Conservation (phyloP, 2,329 filamentous ascomycete genomes). For the Fulvia fulva region DNA sequence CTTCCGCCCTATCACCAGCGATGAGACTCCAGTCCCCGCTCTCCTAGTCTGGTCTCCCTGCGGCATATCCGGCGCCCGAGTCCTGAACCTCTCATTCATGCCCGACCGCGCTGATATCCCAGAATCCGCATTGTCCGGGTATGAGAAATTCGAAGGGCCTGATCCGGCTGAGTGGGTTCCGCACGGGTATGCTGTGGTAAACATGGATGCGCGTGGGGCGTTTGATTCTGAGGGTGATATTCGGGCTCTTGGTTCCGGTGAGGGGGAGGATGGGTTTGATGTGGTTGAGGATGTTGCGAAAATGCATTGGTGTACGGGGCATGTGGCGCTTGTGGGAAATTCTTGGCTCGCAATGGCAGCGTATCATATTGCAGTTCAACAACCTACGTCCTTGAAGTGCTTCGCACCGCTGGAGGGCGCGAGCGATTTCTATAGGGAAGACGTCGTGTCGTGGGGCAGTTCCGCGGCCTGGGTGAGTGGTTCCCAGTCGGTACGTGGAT, state of each 20-base stretch:
- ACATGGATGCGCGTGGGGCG: conserved; percentile 30
- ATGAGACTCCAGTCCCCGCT: neutral
- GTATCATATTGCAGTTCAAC: conserved; percentile 38
- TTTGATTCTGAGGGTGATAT: conserved; percentile 36
- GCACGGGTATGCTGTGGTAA: conserved; percentile 34
- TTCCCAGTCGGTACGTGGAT: too few relatives aligned
- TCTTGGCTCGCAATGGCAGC: conserved; percentile 41
- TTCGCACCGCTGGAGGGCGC: conserved; percentile 48
- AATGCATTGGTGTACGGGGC: conserved; percentile 44
- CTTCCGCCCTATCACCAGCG: neutral
- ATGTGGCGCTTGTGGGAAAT: conserved; percentile 44
- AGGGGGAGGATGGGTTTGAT: conserved; percentile 46
- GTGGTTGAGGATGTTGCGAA: conserved; percentile 41
- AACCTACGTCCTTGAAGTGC: conserved; percentile 40
- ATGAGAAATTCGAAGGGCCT: conserved; percentile 44
- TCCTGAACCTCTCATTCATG: conserved; percentile 44
- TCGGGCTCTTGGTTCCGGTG: conserved; percentile 40
- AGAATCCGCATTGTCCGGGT: conserved; percentile 27
- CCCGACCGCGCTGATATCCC: conserved; percentile 39
- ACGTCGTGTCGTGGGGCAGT: conserved; percentile 43
- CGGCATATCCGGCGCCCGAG: conserved; percentile 24
- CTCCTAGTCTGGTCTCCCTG: conserved; percentile 30
- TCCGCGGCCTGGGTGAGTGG: neutral
- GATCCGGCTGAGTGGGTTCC: conserved; percentile 37
- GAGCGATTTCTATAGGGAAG: conserved; percentile 46